Base-by-base conservation (phyloP, 2,329 filamentous ascomycete genomes). In the Alternaria sp. region DNA sequence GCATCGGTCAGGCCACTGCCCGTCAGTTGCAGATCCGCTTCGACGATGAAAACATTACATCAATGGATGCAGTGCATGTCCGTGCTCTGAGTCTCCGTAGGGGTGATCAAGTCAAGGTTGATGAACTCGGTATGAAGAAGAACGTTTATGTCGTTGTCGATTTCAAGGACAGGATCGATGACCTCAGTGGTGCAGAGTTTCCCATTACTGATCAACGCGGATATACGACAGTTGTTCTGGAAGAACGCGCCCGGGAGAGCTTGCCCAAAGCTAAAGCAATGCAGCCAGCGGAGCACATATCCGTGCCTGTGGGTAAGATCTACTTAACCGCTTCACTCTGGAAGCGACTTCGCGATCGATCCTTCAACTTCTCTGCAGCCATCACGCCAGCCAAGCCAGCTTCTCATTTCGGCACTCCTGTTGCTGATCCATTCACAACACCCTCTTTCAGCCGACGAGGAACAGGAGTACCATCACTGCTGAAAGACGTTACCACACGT, bases 361-460 rank as follows among this genome's bases (percentile, higher is more conserved):
- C 60, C 1, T 84, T 80, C 65, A 69, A 66, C 46, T 69, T 74
- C 21, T 68, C 70, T 8, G 65, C 70, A 8, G 40, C 60, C 10
- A 49, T 62, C 0, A 70, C 70, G 25, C 69, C 71, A 3, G 65
- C 54, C 28, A 72, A 68, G 50, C 54, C 70, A 21, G 57, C 60
- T 36, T 73, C 70, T 43, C 69, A 66, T n/a, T 45, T 71, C 28
- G 69, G 64, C 17, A 77, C 77, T 12, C 76, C 77, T 17, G 46
- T 62, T 9, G 56, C 60, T 12, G 82, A 82, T 8, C 79, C 13
- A 76, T 80, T 58, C 77, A 77, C 36, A 8, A 85, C 86, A 2
- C 86, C 87, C 1, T 85, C 86, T 4, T 82, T 85, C 17, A 77
- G 83, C 23, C 83, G 84, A 7, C 82, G 85, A 62, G 72, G 67